phyloP scores from a whole-genome alignment of 306 rosid genomes.

The Vicia villosa region DNA sequence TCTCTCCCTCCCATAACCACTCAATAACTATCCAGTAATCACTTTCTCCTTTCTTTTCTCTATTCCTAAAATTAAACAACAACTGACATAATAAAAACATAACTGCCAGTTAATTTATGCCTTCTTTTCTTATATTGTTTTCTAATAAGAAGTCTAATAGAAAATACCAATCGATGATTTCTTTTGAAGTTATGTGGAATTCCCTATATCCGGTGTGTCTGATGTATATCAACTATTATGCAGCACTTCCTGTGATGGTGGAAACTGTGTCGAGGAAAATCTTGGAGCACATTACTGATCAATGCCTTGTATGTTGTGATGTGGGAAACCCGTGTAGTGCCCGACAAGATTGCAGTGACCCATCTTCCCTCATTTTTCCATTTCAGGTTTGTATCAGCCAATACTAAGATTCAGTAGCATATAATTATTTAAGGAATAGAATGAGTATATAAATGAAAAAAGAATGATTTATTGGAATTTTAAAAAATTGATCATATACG shows the following conservation, averaged over 20 bases:
- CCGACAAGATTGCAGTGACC: conserved; percentile 87
- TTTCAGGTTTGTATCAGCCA: conserved; percentile 71
- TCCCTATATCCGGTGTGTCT: conserved; percentile 28
- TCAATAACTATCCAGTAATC: no score
- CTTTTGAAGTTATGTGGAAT: conserved; percentile 29
- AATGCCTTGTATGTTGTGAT: conserved; percentile 96
- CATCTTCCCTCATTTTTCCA: conserved; percentile 92
- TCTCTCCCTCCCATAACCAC: no score
- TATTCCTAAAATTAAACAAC: no score
- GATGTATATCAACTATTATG: conserved; percentile 37
- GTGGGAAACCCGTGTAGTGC: conserved; percentile 91
- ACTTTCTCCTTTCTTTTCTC: no score
- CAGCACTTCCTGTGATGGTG: conserved; percentile 91
- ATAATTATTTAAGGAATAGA: conserved; percentile 6
- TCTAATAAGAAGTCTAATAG: not conserved
- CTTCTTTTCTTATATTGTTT: not conserved
- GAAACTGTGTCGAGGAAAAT: conserved; percentile 80
- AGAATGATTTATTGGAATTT: not conserved
- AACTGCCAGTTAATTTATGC: not conserved
- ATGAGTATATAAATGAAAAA: conserved; percentile 13
- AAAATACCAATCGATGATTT: conserved; percentile 13
- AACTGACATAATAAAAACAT: not conserved
- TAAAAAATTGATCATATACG: not conserved
- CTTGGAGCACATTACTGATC: conserved; percentile 85
- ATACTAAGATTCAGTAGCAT: conserved; percentile 8